Base-by-base conservation (phyloP, 768 basidiomycete genomes). In the Boletus reticuloceps region DNA sequence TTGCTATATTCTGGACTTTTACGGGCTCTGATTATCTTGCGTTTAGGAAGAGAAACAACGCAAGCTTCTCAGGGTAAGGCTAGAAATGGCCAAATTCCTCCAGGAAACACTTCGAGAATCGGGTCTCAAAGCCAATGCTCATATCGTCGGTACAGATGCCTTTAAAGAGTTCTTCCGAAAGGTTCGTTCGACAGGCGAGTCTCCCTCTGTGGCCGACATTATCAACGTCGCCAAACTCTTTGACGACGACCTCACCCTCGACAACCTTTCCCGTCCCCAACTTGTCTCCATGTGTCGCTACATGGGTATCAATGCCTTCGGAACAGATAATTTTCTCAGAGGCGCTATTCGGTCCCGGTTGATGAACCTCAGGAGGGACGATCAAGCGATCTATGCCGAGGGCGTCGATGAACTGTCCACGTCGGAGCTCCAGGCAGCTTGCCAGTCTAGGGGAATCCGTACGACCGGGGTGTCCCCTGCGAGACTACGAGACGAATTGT, bases 151-250 rank as follows among this genome's bases (percentile, higher is more conserved):
- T 58, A 89, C 83, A 40, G 95, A 97, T 51, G 91, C 94, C 39
- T 99, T 99, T 83, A 98, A 98, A 69, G 94, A 96, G 72, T 99
- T 99, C 77, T 99, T 99, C 87, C 85, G 93, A 68, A 98, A 98
- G 77, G 94, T 92, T 50, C 90, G 97, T 49, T 91, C 92, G 5
- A 98, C 96, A 0, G 97, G 97, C 46, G 97, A 98, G 78, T 82
- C 85, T 1, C 96, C 97, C 14, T 94, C 94, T 1, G 80, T 87
- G 2, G 73, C 83, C 59, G 96, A 99, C 63, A 82, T 99, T 60
- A 84, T 96, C 77, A 91, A 86, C 65, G 97, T 98, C 29, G 95
- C 97, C 52, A 93, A 94, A 65, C 82, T 98, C 25, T 99, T 99
- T 72, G 92, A 98, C 68, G 94, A 98, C 62, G 97, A 99, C 69